A percentile compares a stretch with the other conserved stretches of the same genome.
Evolutionary conservation across 1,284 basidiomycete species (phyloP).

Genomic region (Mycosarcoma mackinlayi): DNA sequence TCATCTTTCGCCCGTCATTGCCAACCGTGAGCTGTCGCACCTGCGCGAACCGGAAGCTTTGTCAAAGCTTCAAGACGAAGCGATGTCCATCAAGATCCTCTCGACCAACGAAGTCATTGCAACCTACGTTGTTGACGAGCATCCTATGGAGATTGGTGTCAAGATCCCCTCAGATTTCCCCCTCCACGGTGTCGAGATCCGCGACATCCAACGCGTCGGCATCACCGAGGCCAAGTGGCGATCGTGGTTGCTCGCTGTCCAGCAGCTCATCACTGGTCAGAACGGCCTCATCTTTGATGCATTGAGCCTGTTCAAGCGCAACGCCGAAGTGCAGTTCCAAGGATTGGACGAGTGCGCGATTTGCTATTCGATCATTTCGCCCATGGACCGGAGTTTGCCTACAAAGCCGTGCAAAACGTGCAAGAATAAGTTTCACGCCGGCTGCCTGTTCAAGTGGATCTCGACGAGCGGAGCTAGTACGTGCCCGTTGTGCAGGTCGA

Average conservation of each 20-base stretch:
- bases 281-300: slow-evolving; percentile 93
- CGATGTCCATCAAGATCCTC: slow-evolving; percentile 77
- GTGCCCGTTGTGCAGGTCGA: slow-evolving; percentile 85
- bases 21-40: slow-evolving; percentile 81
- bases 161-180: slow-evolving; percentile 92
- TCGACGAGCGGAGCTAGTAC: slow-evolving; percentile 84
- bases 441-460: slow-evolving; percentile 79
- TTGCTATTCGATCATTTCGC: slow-evolving; percentile 84
- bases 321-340: slow-evolving; percentile 75
- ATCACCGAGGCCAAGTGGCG: slow-evolving; percentile 92
- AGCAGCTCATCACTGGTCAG: slow-evolving; percentile 85
- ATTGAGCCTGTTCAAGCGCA: slow-evolving; percentile 92
- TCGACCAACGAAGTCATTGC: slow-evolving; percentile 73
- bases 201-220: slow-evolving; percentile 80
- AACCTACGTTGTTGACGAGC: slow-evolving; percentile 88
- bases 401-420: slow-evolving; percentile 92
- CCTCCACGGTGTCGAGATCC: slow-evolving; percentile 85
- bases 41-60: slow-evolving; percentile 77
- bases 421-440: slow-evolving; percentile 88
- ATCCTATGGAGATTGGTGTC: slow-evolving; percentile 89
- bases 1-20: slow-evolving; percentile 91
- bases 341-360: slow-evolving; percentile 67
- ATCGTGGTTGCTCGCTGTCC: slow-evolving; percentile 91
- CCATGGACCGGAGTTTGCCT: slow-evolving; percentile 87
- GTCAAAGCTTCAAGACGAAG: slow-evolving; percentile 81